Base-by-base conservation (phyloP, 495 filamentous ascomycete species). In the Penicillium steckii region DNA sequence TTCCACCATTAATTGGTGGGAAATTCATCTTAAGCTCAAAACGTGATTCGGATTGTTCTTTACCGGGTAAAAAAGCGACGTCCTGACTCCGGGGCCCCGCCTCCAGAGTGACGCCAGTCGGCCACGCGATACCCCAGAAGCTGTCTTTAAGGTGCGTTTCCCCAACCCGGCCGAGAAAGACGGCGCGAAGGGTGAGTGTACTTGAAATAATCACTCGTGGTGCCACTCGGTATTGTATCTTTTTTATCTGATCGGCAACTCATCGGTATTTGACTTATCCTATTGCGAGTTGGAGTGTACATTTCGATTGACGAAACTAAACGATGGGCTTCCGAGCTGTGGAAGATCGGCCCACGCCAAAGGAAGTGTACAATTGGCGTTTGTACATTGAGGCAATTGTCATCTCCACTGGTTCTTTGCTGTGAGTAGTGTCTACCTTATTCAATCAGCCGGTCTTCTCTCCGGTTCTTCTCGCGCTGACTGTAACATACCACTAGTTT, bases 361-460 rank as follows among this genome's bases (percentile, higher is more conserved):
- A 67, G 52, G 70, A 73, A 29, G 82, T 85, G 52, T 86, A 85
- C 77, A 85, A 85, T 70, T 85, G 82, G 81, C 66, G 80, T n/a
- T 77, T 86, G 33, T 86, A 83, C 55, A 62, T 65, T 19, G 78
- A 68, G 24, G 78, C 82, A 1, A 66, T 75, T 12, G 66, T 84
- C 13, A 81, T 81, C 3, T 78, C 80, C 0, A 84, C 82, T 48
- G 82, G 44, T 23, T 51, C 32, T 17, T 46, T 46, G 13, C 42
- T 46, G 30, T 52, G 22, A 15, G 48, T 19, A 8, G 22, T 2
- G 26, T 43, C n/a, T n/a, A 13, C 15, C 30, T 23, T 17, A 15
- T 15, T 29, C 21, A 46, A 3, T 32, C 13, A 17, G 2, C 18
- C 5, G 21, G 35, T 46, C 3, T 41, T 41, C 38, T 41, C 38